Evolutionary conservation across 164 flowering plant genomes (phyloP), one percentile per base, ranked within the genome.

Genomic region (Amborella trichopoda): DNA sequence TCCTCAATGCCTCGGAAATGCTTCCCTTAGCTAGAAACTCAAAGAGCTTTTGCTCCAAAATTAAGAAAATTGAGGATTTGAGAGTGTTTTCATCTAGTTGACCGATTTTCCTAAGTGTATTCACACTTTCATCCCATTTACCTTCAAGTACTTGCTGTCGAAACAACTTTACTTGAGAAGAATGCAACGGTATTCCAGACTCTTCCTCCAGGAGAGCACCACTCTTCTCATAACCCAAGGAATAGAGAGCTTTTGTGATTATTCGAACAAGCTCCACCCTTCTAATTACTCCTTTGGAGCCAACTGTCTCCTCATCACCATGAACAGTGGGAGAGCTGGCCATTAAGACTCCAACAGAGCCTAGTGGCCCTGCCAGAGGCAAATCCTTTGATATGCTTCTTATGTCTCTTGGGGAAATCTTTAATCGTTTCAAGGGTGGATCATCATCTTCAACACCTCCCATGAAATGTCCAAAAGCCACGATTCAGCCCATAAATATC

Each of bases 381-480:
- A 43, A 56, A 50, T 68, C 63, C 66, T 68, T 64, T 0, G 73
- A 66, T 26, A 66, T 53, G 52, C 71, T 63, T 41, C 45, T 58
- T 57, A 60, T 45, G 37, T 61, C 66, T 58, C 50, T 66, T 36
- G 71, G 59, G 28, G 87, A 62, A 22, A 67, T 54, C 73, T 81
- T 88, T 59, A 72, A 60, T 42, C 94, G 94, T 65, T 88, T 88
- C 36, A 68, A 63, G 42, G 85, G 81, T 68, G 90, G 95, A 72
- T 78, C 87, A 66, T 63, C 70, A 50, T 82, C 90, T 61, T 75
- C 93, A 62, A 70, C 67, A 72, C 76, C 88, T 80, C 94, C 94
- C 97, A 89, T 89, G 89, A 85, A 85, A 82, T 73, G 80, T 63
- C 53, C 50, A 50, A 65, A 59, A 14, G 2, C 10, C 40, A 37